phyloP scores from a whole-genome alignment of 2,329 filamentous ascomycete species.

The Fonsecaea nubica region DNA sequence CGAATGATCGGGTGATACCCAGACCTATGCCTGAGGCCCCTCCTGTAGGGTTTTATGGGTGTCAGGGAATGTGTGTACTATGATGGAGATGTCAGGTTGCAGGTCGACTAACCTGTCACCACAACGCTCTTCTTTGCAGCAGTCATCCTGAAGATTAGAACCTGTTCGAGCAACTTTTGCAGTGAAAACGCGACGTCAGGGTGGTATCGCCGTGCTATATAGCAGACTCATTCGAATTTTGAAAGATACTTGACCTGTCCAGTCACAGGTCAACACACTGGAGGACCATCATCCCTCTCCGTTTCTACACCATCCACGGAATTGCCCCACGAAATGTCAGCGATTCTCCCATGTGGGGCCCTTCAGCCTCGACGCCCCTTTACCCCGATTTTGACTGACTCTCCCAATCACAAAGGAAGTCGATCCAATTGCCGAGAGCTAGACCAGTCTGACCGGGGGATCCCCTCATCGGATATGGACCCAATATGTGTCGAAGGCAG shows the following conservation, averaged over 20 bases:
- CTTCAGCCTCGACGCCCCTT: conserved; percentile 22
- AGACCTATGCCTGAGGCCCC: conserved; percentile 49
- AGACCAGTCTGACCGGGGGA: background rate
- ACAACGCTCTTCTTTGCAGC: conserved; percentile 41
- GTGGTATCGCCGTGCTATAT: background rate
- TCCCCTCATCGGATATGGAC: conserved; percentile 21
- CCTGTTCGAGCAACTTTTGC: too few species aligned
- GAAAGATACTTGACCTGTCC: background rate
- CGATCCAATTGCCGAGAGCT: conserved; percentile 13
- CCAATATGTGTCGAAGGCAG: background rate
- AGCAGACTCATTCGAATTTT: background rate
- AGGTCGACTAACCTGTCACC: conserved; percentile 41
- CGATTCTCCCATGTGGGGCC: conserved; percentile 30
- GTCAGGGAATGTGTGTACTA: conserved; percentile 1
- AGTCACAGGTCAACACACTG: background rate
- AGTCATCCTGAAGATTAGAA: conserved; percentile 8
- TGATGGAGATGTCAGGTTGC: background rate
- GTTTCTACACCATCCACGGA: conserved; percentile 10
- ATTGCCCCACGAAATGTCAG: conserved; percentile 28
- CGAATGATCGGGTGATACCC: conserved; percentile 45
- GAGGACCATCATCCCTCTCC: background rate
- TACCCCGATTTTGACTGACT: background rate
- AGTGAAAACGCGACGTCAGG: background rate
- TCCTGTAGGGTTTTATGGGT: conserved; percentile 36
- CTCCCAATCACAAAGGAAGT: background rate